phyloP scores from a whole-genome alignment of 2,329 filamentous ascomycete species.

The Colletotrichum orbiculare region DNA sequence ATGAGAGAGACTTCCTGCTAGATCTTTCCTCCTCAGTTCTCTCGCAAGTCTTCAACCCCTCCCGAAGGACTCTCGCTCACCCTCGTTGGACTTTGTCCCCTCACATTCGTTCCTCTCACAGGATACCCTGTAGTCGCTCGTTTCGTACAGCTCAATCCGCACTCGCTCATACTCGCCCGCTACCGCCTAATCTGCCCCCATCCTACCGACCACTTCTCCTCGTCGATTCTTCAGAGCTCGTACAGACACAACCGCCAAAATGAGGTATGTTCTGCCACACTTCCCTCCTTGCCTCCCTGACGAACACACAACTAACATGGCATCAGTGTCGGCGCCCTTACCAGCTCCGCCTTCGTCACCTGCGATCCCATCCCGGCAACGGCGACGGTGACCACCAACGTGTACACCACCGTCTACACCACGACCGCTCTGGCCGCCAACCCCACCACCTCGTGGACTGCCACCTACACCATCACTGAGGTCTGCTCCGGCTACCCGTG shows the following conservation, averaged over 20 bases:
- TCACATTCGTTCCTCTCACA: slow-evolving; percentile 24
- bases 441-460: slow-evolving; percentile 50
- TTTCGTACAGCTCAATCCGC: slow-evolving; percentile 22
- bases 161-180: neutral
- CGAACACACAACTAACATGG: slow-evolving; percentile 37
- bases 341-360: slow-evolving; percentile 44
- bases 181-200: neutral
- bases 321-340: slow-evolving; percentile 42
- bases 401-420: slow-evolving; percentile 52
- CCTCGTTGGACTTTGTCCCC: slow-evolving; percentile 21
- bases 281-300: too few species aligned
- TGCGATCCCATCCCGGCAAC: slow-evolving; percentile 41
- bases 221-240: neutral
- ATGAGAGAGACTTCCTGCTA: neutral
- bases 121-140: slow-evolving; percentile 19
- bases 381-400: slow-evolving; percentile 39
- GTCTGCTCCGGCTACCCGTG: slow-evolving; percentile 46
- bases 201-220: neutral
- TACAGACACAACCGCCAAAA: slow-evolving; percentile 31
- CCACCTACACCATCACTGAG: slow-evolving; percentile 54
- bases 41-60: slow-evolving; percentile 6
- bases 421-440: slow-evolving; percentile 51
- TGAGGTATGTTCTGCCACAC: slow-evolving; percentile 30
- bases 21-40: slow-evolving; percentile 11
- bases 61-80: slow-evolving; percentile 12